Percentiles rank a stretch among this genome's conserved stretches.
Evolutionary conservation across 192 early-diverging fungal species (phyloP).

Genomic region (Entomortierella lignicola): DNA sequence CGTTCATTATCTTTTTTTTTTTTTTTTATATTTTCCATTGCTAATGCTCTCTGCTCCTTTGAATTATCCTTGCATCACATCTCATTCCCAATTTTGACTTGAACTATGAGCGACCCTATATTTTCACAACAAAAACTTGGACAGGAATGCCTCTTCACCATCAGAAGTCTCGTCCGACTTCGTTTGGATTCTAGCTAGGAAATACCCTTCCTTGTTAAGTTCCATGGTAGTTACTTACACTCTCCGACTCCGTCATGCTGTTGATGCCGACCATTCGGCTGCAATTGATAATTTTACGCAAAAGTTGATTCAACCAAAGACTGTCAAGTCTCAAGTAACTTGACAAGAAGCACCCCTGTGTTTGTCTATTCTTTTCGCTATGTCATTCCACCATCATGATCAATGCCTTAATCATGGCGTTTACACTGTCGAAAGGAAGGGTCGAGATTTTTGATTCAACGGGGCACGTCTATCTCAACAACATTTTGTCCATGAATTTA

Average conservation of each 20-base stretch:
- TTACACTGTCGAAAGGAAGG: slow-evolving; percentile 54
- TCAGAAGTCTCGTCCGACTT: slow-evolving; percentile 48
- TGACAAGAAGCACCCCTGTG: slow-evolving; percentile 53
- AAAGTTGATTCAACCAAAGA: slow-evolving; percentile 58
- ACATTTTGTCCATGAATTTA: slow-evolving; percentile 63
- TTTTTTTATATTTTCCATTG: too few species aligned
- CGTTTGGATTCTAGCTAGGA: slow-evolving; percentile 58
- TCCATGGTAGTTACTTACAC: slow-evolving; percentile 62
- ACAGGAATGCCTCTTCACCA: slow-evolving; percentile 50
- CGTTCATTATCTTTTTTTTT: too few species aligned
- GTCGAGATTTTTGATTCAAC: slow-evolving; percentile 58
- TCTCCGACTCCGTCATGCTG: too few species aligned
- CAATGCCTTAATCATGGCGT: slow-evolving; percentile 54
- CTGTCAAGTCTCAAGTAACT: slow-evolving; percentile 2
- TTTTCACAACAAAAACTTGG: neutral
- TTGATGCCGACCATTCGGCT: too few species aligned
- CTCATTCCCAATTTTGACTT: too few species aligned
- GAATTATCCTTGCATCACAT: too few species aligned
- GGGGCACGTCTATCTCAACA: slow-evolving; percentile 69
- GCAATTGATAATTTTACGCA: slow-evolving; percentile 82
- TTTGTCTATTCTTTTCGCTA: slow-evolving; percentile 76
- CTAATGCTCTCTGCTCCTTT: too few species aligned
- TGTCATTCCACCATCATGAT: slow-evolving; percentile 81
- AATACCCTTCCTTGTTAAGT: slow-evolving; percentile 58
- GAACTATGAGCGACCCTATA: neutral